Base-by-base conservation (phyloP, 345 rosid genomes). In the Lumnitzera littorea region DNA sequence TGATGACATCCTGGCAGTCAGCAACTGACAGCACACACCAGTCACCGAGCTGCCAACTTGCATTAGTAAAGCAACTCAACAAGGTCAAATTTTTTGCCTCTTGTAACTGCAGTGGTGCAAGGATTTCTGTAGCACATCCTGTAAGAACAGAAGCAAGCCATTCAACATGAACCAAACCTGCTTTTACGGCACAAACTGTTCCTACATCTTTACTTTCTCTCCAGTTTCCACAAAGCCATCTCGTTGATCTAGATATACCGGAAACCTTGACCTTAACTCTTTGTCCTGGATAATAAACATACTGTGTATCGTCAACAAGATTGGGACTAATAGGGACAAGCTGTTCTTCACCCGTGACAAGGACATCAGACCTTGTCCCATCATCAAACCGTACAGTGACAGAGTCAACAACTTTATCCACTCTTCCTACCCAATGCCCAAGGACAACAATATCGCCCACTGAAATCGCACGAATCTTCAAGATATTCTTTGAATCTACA, bases 41-140 rank as follows among this genome's bases (percentile, higher is more conserved):
- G 76, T 94, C 99, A 65, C 97, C 91, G n/a, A 84, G 79, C 74
- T 88, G 97, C 99, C 99, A 94, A 68, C 57, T 80, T 62, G 84
- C 94, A 70, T 94, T 86, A 56, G 77, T 65, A 68, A 84, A 86
- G 56, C 79, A 80, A 9, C 85, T 77, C 72, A 94, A 64, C 72
- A 84, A 64, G 51, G 81, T 83, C 63, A 94, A 63, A 67, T 66
- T 74, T 69, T 79, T 76, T 15, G 83, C 79, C 61, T 78, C 76
- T 64, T 84, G 96, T 66, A 80, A 13, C 62, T 62, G 51, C n/a
- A 67, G 71, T 54, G 96, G 97, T 52, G 76, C 59, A 66, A 80
- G 65, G 55, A 63, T 63, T 68, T 62, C 79, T 20, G 12, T 24
- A 67, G 66, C 82, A 64, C 64, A 62, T 51, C 60, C 80, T 62